A percentile compares a stretch with the other conserved stretches of the same genome.
Conservation (phyloP, 2,329 filamentous ascomycete genomes). For the Lasiodiplodia sp. region DNA sequence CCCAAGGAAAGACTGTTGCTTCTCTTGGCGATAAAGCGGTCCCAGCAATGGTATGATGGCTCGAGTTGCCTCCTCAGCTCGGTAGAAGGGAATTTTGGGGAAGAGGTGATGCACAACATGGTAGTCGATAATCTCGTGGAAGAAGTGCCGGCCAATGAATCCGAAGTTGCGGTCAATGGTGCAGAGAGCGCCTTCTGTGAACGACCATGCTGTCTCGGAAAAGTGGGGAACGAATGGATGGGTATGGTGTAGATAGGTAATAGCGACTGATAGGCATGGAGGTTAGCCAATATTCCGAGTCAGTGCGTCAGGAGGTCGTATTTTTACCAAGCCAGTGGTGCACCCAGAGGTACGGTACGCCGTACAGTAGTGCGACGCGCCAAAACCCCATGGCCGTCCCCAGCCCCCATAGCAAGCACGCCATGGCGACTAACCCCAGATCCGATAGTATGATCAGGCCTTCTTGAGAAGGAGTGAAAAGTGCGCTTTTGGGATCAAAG, state of each 20-base stretch:
- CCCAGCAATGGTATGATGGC: slow-evolving; percentile 65
- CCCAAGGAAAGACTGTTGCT: neutral
- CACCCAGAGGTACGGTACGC: slow-evolving; percentile 72
- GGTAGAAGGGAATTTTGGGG: slow-evolving; percentile 67
- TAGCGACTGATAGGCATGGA: slow-evolving; percentile 56
- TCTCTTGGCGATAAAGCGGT: slow-evolving; percentile 58
- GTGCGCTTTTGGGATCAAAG: slow-evolving; percentile 67
- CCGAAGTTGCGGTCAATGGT: slow-evolving; percentile 72
- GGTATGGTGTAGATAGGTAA: slow-evolving; percentile 80
- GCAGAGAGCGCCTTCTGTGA: slow-evolving; percentile 66
- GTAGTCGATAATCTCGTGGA: slow-evolving; percentile 71
- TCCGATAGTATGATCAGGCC: slow-evolving; percentile 66
- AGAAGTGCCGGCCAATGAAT: slow-evolving; percentile 69
- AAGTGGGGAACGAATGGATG: slow-evolving; percentile 67
- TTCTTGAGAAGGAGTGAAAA: slow-evolving; percentile 66
- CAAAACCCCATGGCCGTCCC: slow-evolving; percentile 56
- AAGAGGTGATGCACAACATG: slow-evolving; percentile 72
- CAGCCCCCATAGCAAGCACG: slow-evolving; percentile 59
- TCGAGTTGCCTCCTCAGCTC: slow-evolving; percentile 64
- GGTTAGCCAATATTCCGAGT: too few relatives aligned
- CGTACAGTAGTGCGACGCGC: slow-evolving; percentile 66
- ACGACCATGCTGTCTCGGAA: slow-evolving; percentile 67
- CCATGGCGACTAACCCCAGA: slow-evolving; percentile 63
- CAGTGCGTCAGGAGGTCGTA: too few relatives aligned
- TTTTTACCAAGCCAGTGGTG: slow-evolving; percentile 68